Evolutionary conservation across 305 asterid genomes (phyloP).

Genomic region (Rubia peregrina): DNA sequence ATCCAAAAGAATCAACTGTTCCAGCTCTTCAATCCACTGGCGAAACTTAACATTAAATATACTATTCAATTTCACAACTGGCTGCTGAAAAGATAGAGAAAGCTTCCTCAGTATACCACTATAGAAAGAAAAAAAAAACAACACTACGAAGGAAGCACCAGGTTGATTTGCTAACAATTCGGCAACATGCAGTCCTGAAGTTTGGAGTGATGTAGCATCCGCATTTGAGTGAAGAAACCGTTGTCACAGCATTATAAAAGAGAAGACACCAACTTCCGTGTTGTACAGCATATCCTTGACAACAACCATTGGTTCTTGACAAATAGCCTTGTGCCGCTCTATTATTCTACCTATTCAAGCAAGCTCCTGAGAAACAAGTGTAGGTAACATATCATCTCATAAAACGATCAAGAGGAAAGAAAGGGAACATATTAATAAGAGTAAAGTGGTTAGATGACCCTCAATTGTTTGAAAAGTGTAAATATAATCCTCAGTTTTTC

Average conservation of each 20-base stretch:
- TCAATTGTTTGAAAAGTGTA: too few relatives aligned
- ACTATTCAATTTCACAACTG: constrained; percentile 80
- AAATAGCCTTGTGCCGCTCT: constrained; percentile 81
- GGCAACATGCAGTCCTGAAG: constrained; percentile 45
- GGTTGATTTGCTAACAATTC: constrained; percentile 54
- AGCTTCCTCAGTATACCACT: constrained; percentile 90
- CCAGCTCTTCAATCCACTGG: constrained; percentile 92
- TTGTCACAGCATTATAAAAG: constrained; percentile 83
- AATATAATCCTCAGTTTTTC: too few relatives aligned
- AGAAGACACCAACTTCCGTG: constrained; percentile 85
- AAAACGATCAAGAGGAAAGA: background rate
- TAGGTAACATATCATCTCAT: background rate
- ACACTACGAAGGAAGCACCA: constrained; percentile 46
- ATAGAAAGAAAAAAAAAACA: constrained; percentile 63
- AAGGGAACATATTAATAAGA: background rate
- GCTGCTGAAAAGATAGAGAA: constrained; percentile 79
- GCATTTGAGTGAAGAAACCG: constrained; percentile 71
- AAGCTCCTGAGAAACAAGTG: constrained; percentile 53
- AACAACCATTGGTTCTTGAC: constrained; percentile 69
- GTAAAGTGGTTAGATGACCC: too few relatives aligned
- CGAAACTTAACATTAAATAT: constrained; percentile 56
- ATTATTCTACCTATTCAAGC: constrained; percentile 70
- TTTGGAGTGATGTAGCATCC: constrained; percentile 53
- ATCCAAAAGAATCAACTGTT: constrained; percentile 68
- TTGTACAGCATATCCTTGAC: constrained; percentile 81